Conservation (phyloP, 352 stramenopile genomes). For the Pythium rhizo-oryzae region DNA sequence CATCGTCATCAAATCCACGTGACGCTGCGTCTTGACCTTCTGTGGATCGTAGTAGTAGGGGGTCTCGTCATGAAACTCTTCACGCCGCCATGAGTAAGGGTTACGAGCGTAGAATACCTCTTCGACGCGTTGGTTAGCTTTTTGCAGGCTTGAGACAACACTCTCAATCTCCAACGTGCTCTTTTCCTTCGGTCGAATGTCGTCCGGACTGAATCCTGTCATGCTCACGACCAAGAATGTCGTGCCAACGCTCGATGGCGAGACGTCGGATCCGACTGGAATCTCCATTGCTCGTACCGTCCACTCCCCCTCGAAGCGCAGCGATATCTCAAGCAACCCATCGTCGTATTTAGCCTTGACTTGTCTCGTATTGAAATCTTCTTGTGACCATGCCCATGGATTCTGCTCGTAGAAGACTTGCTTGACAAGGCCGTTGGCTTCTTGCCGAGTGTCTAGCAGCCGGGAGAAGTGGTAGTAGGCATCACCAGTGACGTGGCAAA, state of each 20-base stretch:
- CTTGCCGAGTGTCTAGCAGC: not conserved
- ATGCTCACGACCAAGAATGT: not conserved
- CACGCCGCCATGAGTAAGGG: not conserved
- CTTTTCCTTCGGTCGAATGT: not conserved
- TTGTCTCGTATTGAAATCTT: not conserved
- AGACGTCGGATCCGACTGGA: not conserved
- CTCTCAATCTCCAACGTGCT: not conserved
- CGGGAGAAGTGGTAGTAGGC: not conserved
- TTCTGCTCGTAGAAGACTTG: conserved; percentile 1
- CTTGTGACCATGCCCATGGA: not conserved
- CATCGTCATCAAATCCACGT: not conserved
- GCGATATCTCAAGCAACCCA: conserved; percentile 2
- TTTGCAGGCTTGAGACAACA: not conserved
- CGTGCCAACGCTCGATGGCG: too few species aligned
- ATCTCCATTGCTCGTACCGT: not conserved
- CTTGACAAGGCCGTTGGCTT: not conserved
- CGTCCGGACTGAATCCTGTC: not conserved
- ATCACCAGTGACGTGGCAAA: not conserved
- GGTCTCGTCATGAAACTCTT: conserved; percentile 8
- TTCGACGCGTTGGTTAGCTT: not conserved
- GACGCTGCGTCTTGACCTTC: not conserved
- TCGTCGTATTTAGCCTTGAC: not conserved
- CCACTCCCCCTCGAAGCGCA: not conserved
- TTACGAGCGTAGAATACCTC: not conserved
- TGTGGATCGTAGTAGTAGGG: conserved; percentile 7